phyloP scores from a whole-genome alignment of 495 filamentous ascomycete genomes.

The Tuber brumale region DNA sequence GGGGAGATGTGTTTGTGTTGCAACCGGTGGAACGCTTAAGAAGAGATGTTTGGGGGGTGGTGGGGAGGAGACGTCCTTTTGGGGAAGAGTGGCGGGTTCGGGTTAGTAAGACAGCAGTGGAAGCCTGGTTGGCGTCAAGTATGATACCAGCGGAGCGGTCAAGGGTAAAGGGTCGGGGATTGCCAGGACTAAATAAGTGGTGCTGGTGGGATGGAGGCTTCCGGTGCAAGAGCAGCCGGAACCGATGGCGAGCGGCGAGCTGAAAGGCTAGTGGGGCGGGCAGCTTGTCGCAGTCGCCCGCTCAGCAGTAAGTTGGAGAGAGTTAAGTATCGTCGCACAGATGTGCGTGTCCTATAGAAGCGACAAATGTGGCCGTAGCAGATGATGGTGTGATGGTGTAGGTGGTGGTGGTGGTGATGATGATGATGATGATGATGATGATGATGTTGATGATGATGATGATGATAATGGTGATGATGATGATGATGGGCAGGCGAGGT shows the following conservation, averaged over 20 bases:
- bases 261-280: slow-evolving; percentile 29
- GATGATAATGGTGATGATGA: slow-evolving; percentile 16
- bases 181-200: slow-evolving; percentile 14
- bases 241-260: slow-evolving; percentile 16
- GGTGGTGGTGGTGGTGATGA: slow-evolving; percentile 19
- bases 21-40: slow-evolving; percentile 11
- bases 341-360: slow-evolving; percentile 32
- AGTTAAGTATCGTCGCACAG: slow-evolving; percentile 29
- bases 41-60: slow-evolving; percentile 6
- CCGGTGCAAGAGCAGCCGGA: slow-evolving; percentile 10
- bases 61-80: not conserved
- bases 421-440: slow-evolving; percentile 11
- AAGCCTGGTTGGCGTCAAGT: slow-evolving; percentile 37
- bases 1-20: not conserved
- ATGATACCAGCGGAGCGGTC: slow-evolving; percentile 31
- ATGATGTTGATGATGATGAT: slow-evolving; percentile 14
- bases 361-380: slow-evolving; percentile 13
- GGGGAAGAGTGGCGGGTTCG: slow-evolving; percentile 25
- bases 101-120: slow-evolving; percentile 26
- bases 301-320: slow-evolving; percentile 12
- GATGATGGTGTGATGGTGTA: slow-evolving; percentile 16
- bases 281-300: slow-evolving; percentile 27
- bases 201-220: slow-evolving; percentile 14
- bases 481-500: slow-evolving; percentile 11
- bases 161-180: slow-evolving; percentile 27